phyloP scores from a whole-genome alignment of 345 rosid genomes.

The Brassica incana region DNA sequence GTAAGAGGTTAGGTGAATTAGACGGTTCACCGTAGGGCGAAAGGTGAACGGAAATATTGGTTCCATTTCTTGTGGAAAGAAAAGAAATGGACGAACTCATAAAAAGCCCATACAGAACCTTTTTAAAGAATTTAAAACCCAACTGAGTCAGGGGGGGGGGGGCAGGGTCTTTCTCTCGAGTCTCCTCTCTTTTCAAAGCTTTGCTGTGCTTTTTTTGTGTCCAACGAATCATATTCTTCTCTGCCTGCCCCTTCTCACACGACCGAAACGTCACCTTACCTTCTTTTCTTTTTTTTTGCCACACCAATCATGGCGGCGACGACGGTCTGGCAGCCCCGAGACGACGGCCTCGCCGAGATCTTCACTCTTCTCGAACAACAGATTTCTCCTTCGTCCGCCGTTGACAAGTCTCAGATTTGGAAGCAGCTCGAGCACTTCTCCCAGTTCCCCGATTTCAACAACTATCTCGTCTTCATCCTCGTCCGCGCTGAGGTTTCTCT shows the following conservation, averaged over 20 bases:
- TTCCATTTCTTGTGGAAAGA: too few relatives aligned
- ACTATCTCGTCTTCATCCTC: slow-evolving; percentile 88
- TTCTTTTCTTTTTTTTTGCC: slow-evolving; percentile 24
- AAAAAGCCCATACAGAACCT: slow-evolving; percentile 35
- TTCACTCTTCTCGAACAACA: slow-evolving; percentile 80
- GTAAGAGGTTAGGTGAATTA: too few relatives aligned
- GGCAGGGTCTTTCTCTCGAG: background rate
- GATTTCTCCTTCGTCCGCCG: slow-evolving; percentile 78
- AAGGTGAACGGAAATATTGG: too few relatives aligned
- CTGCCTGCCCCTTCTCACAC: slow-evolving; percentile 32
- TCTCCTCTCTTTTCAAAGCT: slow-evolving; percentile 23
- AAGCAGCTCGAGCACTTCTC: slow-evolving; percentile 90
- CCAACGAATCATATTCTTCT: slow-evolving; percentile 35
- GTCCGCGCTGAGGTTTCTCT: slow-evolving; percentile 76
- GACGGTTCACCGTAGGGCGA: too few relatives aligned
- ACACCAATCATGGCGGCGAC: slow-evolving; percentile 53
- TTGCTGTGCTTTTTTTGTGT: slow-evolving; percentile 29
- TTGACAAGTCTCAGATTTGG: slow-evolving; percentile 92
- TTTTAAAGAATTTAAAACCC: slow-evolving; percentile 1
- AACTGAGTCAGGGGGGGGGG: background rate
- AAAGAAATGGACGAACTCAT: background rate
- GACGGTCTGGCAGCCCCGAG: slow-evolving; percentile 82
- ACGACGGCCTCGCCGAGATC: slow-evolving; percentile 81
- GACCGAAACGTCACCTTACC: slow-evolving; percentile 18
- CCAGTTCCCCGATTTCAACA: slow-evolving; percentile 94